Percentiles rank a stretch among this genome's conserved stretches.
Conservation (phyloP, 495 filamentous ascomycete species). For the Pyrenula massariospora region DNA sequence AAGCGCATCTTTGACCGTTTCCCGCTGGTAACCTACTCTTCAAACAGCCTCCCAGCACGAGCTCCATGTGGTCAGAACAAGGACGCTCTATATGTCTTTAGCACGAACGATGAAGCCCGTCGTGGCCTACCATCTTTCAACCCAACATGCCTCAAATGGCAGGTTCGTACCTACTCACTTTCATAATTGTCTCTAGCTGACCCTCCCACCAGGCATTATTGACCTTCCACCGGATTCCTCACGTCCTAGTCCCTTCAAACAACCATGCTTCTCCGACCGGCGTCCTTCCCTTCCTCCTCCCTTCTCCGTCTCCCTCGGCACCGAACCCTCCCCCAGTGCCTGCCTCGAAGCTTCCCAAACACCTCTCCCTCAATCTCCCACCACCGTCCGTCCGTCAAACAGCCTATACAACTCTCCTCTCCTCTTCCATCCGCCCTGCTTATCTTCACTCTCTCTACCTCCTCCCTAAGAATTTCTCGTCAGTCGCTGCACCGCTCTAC, state of each 20-base stretch:
- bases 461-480: constrained; percentile 46
- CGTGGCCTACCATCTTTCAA: constrained; percentile 70
- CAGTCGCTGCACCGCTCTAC: constrained; percentile 59
- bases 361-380: background rate
- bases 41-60: constrained; percentile 64
- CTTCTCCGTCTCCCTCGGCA: constrained; percentile 23
- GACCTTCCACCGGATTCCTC: constrained; percentile 60
- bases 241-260: constrained; percentile 59
- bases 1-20: constrained; percentile 76
- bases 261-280: constrained; percentile 91
- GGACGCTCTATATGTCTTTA: constrained; percentile 69
- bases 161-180: constrained; percentile 45
- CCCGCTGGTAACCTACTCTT: constrained; percentile 65
- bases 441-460: constrained; percentile 77
- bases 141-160: constrained; percentile 91
- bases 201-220: constrained; percentile 57
- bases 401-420: background rate
- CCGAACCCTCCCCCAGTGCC: constrained; percentile 5
- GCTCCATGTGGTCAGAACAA: constrained; percentile 31
- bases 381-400: background rate
- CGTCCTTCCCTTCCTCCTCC: constrained; percentile 76
- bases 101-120: constrained; percentile 48
- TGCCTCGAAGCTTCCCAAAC: background rate
- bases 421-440: background rate
- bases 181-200: background rate